phyloP scores from a whole-genome alignment of 108 stramenopile species.

The Cyclotella cryptica region DNA sequence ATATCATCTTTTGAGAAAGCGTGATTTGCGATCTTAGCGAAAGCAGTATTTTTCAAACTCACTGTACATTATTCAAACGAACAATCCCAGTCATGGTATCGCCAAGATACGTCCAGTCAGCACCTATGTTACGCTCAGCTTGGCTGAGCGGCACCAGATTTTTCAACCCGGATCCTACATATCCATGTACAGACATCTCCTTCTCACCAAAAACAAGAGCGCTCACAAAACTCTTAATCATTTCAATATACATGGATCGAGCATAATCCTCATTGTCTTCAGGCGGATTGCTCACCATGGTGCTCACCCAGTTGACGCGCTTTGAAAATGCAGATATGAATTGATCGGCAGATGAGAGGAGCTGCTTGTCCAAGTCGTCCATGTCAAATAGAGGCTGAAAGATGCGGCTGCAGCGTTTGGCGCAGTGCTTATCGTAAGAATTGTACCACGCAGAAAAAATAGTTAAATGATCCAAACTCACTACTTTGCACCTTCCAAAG shows the following conservation, averaged over 20 bases:
- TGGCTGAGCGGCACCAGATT: not conserved
- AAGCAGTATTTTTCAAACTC: too few relatives aligned
- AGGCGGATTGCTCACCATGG: constrained; percentile 3
- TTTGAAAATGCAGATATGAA: not conserved
- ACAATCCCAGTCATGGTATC: constrained; percentile 6
- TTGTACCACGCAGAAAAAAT: not conserved
- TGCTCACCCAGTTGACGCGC: constrained; percentile 3
- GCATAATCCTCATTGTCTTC: not conserved
- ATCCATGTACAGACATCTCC: not conserved
- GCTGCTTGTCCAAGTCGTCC: not conserved
- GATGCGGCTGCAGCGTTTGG: not conserved
- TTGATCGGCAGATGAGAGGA: not conserved
- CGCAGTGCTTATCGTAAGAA: not conserved
- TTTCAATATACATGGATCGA: constrained; percentile 14
- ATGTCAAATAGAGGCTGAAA: constrained; percentile 13
- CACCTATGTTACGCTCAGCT: not conserved
- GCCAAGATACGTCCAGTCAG: not conserved
- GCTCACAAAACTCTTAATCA: constrained; percentile 3
- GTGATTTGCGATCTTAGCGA: too few relatives aligned
- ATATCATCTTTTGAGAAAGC: too few relatives aligned
- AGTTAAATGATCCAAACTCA: not conserved
- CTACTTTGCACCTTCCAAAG: not conserved
- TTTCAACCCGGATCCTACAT: not conserved
- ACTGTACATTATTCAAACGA: constrained; percentile 1
- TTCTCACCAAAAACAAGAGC: not conserved